phyloP scores from a whole-genome alignment of 2,329 filamentous ascomycete genomes.

The Hymenoscyphus albidus region DNA sequence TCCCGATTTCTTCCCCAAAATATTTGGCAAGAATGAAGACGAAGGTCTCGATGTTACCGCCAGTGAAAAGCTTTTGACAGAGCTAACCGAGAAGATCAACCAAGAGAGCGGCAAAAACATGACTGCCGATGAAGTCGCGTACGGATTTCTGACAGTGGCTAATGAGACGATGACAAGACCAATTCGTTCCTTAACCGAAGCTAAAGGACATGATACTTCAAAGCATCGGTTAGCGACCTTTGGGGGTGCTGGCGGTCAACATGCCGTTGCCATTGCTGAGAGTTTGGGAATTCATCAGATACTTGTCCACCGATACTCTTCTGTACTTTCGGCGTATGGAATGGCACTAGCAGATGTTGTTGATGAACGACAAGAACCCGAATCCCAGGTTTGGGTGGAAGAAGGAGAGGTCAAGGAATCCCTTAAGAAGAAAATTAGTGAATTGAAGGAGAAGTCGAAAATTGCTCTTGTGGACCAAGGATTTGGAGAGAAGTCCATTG shows the following conservation, averaged over 20 bases:
- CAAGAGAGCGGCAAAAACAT: slow-evolving; percentile 62
- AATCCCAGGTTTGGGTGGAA: slow-evolving; percentile 58
- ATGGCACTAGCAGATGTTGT: slow-evolving; percentile 92
- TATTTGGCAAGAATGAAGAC: slow-evolving; percentile 85
- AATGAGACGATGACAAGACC: slow-evolving; percentile 89
- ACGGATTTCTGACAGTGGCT: slow-evolving; percentile 79
- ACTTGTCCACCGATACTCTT: slow-evolving; percentile 80
- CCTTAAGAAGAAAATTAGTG: slow-evolving; percentile 70
- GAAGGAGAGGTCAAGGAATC: slow-evolving; percentile 54
- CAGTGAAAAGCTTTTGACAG: slow-evolving; percentile 68
- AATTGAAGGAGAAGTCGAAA: slow-evolving; percentile 72
- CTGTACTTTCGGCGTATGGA: slow-evolving; percentile 83
- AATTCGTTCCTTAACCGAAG: slow-evolving; percentile 84
- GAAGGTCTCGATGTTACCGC: slow-evolving; percentile 72
- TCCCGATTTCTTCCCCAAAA: slow-evolving; percentile 88
- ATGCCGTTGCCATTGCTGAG: slow-evolving; percentile 81
- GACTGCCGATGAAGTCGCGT: slow-evolving; percentile 52
- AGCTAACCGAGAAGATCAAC: slow-evolving; percentile 74
- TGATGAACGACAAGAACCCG: slow-evolving; percentile 78
- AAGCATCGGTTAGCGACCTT: slow-evolving; percentile 86
- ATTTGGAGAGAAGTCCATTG: slow-evolving; percentile 68
- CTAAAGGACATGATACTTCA: slow-evolving; percentile 83
- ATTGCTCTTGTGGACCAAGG: slow-evolving; percentile 70
- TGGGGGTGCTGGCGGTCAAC: slow-evolving; percentile 86
- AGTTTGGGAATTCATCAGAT: slow-evolving; percentile 82